A percentile compares a stretch with the other conserved stretches of the same genome.
phyloP scores from a whole-genome alignment of 2,329 filamentous ascomycete species.

The Exutisphaerella laricina region DNA sequence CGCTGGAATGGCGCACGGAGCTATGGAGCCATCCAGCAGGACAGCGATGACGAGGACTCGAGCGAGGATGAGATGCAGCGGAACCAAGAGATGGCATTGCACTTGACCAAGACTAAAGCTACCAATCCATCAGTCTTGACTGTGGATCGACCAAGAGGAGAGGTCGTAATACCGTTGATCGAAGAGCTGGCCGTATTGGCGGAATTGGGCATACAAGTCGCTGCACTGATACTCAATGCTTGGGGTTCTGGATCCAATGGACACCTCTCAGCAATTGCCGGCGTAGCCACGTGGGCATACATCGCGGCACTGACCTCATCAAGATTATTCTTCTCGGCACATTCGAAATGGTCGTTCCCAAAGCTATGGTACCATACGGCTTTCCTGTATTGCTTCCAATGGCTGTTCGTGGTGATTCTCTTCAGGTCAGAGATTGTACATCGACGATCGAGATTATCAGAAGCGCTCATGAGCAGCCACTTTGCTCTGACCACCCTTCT shows the following conservation, averaged over 20 bases:
- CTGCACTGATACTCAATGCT: constrained; percentile 56
- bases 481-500: constrained; percentile 72
- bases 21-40: constrained; percentile 31
- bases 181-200: constrained; percentile 72
- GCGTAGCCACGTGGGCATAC: constrained; percentile 74
- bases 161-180: constrained; percentile 62
- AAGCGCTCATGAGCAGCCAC: constrained; percentile 63
- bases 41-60: constrained; percentile 26
- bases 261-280: constrained; percentile 57
- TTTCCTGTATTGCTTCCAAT: constrained; percentile 73
- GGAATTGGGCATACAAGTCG: constrained; percentile 63
- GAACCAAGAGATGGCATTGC: constrained; percentile 51
- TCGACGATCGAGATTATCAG: constrained; percentile 57
- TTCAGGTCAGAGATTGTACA: constrained; percentile 85
- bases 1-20: constrained; percentile 19
- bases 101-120: constrained; percentile 47
- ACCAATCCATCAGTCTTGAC: constrained; percentile 54
- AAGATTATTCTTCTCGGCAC: constrained; percentile 59
- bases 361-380: constrained; percentile 91
- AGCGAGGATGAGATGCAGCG: constrained; percentile 53
- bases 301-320: constrained; percentile 66
- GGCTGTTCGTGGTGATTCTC: constrained; percentile 67
- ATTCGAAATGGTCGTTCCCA: constrained; percentile 60
- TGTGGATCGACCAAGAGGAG: constrained; percentile 68
- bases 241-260: constrained; percentile 47